These are phyloP conservation scores for Maudiozyma bulderi DNA, from an alignment of 805 yeast genomes.

Conservation along the genomic window DNA sequence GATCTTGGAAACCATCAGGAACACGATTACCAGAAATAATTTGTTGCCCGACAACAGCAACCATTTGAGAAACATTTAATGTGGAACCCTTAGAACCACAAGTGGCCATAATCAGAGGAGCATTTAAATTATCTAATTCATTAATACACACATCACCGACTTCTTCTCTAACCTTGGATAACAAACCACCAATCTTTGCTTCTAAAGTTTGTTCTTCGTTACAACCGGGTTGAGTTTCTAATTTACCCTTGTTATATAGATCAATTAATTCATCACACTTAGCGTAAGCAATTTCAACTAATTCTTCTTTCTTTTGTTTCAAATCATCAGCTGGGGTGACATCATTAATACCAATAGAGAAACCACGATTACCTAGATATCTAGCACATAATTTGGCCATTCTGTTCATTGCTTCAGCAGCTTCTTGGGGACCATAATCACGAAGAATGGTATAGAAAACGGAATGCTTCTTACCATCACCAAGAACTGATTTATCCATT, in stretches of 20 bases:
- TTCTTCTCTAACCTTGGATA: constrained; percentile 96
- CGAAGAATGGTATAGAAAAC: constrained; percentile 90
- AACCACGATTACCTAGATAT: constrained; percentile 88
- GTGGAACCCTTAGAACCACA: constrained; percentile 99
- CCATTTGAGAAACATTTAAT: constrained; percentile 97
- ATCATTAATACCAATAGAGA: constrained; percentile 93
- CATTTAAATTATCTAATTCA: constrained; percentile 81
- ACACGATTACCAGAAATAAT: constrained; percentile 98
- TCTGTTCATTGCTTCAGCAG: constrained; percentile 93
- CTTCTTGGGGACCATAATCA: constrained; percentile 95
- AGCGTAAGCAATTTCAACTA: constrained; percentile 84
- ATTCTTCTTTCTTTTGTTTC: constrained; percentile 65
- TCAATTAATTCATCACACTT: constrained; percentile 87
- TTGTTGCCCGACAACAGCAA: constrained; percentile 99
- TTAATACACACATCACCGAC: constrained; percentile 96
- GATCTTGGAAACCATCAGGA: constrained; percentile 99
- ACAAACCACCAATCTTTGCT: constrained; percentile 91
- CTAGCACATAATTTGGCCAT: constrained; percentile 99
- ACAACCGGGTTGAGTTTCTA: constrained; percentile 98
- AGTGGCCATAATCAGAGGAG: constrained; percentile 97
- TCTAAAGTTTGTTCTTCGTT: constrained; percentile 96
- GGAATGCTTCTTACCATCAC: constrained; percentile 97
- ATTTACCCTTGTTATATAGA: constrained; percentile 67
- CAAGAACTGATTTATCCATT: constrained; percentile 92
- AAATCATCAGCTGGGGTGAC: constrained; percentile 86